phyloP scores from a whole-genome alignment of 2,329 filamentous ascomycete species.

The Colletotrichum limetticola region DNA sequence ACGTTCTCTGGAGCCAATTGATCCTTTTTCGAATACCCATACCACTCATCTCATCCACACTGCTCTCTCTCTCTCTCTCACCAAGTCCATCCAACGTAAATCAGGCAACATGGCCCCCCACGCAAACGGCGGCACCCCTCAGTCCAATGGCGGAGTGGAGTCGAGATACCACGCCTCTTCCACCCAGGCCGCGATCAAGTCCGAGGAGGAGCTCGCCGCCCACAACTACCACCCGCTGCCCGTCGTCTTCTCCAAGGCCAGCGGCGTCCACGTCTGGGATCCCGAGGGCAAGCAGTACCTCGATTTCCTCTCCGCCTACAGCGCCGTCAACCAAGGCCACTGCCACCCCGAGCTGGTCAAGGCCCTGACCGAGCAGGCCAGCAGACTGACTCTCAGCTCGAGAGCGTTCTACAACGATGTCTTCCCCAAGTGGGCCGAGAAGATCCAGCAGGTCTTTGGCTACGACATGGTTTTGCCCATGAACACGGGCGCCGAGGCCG shows the following conservation, averaged over 20 bases:
- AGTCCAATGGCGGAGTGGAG: conserved; percentile 44
- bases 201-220: conserved; percentile 87
- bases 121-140: conserved; percentile 55
- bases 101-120: conserved; percentile 66
- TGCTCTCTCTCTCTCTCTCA: neutral
- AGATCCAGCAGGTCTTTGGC: conserved; percentile 87
- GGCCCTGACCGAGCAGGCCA: conserved; percentile 88
- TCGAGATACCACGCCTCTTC: conserved; percentile 78
- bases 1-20: conserved; percentile 25
- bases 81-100: neutral
- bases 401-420: conserved; percentile 99
- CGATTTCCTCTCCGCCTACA: conserved; percentile 98
- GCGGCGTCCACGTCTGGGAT: conserved; percentile 93
- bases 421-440: conserved; percentile 94
- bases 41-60: neutral
- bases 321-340: conserved; percentile 97
- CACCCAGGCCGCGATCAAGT: conserved; percentile 80
- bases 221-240: conserved; percentile 99
- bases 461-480: conserved; percentile 99
- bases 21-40: conserved; percentile 5
- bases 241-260: conserved; percentile 88
- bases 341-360: conserved; percentile 97
- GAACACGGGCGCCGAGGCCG: conserved; percentile 97
- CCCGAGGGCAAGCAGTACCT: conserved; percentile 95
- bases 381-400: conserved; percentile 89